These are phyloP conservation scores for Paraconiothyrium sp. DNA, from an alignment of 2,329 filamentous ascomycete genomes.

Conservation along the genomic window DNA sequence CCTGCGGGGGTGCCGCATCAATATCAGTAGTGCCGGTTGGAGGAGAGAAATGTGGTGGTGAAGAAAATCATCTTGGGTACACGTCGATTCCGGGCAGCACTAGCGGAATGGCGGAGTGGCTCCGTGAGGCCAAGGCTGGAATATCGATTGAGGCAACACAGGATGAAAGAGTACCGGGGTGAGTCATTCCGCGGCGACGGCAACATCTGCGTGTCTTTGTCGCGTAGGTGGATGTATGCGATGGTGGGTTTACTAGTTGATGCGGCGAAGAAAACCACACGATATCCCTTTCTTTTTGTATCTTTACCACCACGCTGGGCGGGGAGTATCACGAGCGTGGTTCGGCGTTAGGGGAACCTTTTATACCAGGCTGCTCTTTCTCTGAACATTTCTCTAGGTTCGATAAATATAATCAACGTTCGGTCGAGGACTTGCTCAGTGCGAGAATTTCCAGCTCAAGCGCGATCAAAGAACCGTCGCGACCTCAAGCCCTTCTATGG, in stretches of 20 bases:
- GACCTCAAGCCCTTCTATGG: no score
- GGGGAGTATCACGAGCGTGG: neutral
- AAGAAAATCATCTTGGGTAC: neutral
- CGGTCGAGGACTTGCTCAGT: no score
- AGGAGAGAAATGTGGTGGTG: no score
- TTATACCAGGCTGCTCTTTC: conserved; percentile 4
- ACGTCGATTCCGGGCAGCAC: neutral
- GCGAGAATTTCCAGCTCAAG: no score
- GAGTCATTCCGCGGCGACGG: conserved; percentile 1
- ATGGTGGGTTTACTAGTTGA: neutral
- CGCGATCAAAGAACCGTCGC: no score
- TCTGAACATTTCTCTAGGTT: neutral
- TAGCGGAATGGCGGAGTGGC: neutral
- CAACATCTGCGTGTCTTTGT: neutral
- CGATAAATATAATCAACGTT: no score
- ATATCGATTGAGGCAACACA: neutral
- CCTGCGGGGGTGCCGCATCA: conserved; percentile 37
- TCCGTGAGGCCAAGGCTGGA: neutral
- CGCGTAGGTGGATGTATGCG: neutral
- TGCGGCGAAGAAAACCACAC: neutral
- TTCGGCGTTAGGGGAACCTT: neutral
- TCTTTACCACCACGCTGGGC: neutral
- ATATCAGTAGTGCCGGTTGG: conserved; percentile 26
- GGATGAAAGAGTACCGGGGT: neutral
- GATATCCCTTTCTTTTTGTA: conserved; percentile 2